Conservation (phyloP, 192 early-diverging fungal species). For the Rhizophagus sp. region DNA sequence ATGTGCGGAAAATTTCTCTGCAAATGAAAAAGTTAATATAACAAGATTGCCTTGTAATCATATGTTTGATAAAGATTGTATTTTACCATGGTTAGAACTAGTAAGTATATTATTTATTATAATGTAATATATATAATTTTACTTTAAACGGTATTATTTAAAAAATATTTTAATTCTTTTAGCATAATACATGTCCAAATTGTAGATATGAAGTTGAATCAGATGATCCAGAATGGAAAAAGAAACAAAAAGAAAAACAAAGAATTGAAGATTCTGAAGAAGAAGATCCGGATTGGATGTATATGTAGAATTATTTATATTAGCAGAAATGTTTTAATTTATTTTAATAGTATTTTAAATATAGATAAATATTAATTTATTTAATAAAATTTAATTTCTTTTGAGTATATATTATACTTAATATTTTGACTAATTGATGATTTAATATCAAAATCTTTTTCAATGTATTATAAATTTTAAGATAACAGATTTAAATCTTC, state of each 20-base stretch:
- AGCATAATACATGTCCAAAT: conserved; percentile 47
- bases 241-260: conserved; percentile 38
- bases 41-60: conserved; percentile 44
- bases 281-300: conserved; percentile 43
- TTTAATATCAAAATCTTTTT: too few relatives aligned
- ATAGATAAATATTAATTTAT: too few relatives aligned
- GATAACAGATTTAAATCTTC: too few relatives aligned
- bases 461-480: too few relatives aligned
- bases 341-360: not conserved
- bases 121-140: not conserved
- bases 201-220: conserved; percentile 44
- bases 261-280: conserved; percentile 41
- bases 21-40: conserved; percentile 26
- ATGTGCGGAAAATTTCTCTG: conserved; percentile 40
- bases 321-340: not conserved
- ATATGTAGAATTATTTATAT: conserved; percentile 24
- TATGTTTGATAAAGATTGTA: conserved; percentile 45
- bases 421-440: too few relatives aligned
- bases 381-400: too few relatives aligned
- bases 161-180: not conserved
- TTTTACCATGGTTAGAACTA: conserved; percentile 44
- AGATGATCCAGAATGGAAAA: conserved; percentile 46
- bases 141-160: too few relatives aligned
- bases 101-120: conserved; percentile 33
- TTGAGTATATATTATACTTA: too few relatives aligned